Evolutionary conservation across 1,139 yeast species (phyloP).

Genomic region (Pichia sp.): DNA sequence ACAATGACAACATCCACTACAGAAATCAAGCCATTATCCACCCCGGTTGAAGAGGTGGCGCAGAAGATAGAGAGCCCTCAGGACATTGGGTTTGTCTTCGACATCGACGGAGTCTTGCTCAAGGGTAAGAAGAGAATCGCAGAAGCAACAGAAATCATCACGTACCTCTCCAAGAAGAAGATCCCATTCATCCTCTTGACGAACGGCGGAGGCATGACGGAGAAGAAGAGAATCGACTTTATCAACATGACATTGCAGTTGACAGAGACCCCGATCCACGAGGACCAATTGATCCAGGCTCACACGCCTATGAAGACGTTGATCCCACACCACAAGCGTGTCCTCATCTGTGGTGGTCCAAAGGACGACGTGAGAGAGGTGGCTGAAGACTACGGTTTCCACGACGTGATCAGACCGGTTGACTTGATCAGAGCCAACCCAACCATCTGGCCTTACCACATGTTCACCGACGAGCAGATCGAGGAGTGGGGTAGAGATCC

Average conservation of each 20-base stretch:
- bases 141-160: conserved; percentile 62
- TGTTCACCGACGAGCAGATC: conserved; percentile 43
- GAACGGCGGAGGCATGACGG: conserved; percentile 89
- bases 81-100: conserved; percentile 31
- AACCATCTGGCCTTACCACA: conserved; percentile 70
- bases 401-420: conserved; percentile 69
- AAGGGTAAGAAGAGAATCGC: conserved; percentile 71
- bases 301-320: conserved; percentile 84
- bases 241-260: conserved; percentile 45
- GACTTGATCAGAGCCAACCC: conserved; percentile 62
- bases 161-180: conserved; percentile 47
- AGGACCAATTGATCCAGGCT: conserved; percentile 74
- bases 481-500: conserved; percentile 39
- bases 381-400: conserved; percentile 76
- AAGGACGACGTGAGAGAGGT: conserved; percentile 65
- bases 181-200: conserved; percentile 83
- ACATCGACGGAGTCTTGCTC: conserved; percentile 87
- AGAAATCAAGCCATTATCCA: conserved; percentile 14
- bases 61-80: conserved; percentile 12
- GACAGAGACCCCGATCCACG: conserved; percentile 42
- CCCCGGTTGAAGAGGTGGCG: conserved; percentile 17
- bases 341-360: conserved; percentile 81
- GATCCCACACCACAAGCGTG: conserved; percentile 50
- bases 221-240: conserved; percentile 53
- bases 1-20: background rate